A percentile compares a stretch with the other conserved stretches of the same genome.
Evolutionary conservation across 768 basidiomycete species (phyloP).

Genomic region (Macrolepiota dolichaula): DNA sequence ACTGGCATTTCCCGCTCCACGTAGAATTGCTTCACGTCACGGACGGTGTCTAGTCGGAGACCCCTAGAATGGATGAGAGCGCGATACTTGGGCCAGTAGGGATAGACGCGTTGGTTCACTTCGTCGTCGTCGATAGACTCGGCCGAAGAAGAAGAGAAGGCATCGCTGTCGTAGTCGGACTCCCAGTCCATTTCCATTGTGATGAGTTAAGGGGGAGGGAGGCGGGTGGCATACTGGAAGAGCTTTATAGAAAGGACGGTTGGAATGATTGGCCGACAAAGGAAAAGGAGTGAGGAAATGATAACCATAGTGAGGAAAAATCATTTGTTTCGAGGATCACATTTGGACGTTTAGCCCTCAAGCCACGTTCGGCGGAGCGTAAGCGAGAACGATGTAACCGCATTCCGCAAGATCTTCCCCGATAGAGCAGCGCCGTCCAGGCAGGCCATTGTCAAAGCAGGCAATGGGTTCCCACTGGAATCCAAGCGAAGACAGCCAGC

Average conservation of each 20-base stretch:
- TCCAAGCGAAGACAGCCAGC: constrained; percentile 12
- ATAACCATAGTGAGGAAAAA: constrained; percentile 27
- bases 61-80: constrained; percentile 45
- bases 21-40: constrained; percentile 64
- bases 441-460: constrained; percentile 16
- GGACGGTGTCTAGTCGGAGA: constrained; percentile 64
- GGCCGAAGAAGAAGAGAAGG: constrained; percentile 41
- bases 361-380: constrained; percentile 29
- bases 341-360: constrained; percentile 29
- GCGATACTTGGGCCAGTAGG: constrained; percentile 60
- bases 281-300: constrained; percentile 23
- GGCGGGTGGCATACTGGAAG: constrained; percentile 15
- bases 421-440: constrained; percentile 29
- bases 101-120: constrained; percentile 54
- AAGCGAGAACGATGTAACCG: constrained; percentile 19
- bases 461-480: constrained; percentile 31
- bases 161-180: constrained; percentile 24
- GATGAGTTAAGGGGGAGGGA: constrained; percentile 9
- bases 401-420: constrained; percentile 31
- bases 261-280: constrained; percentile 13
- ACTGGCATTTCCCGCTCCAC: constrained; percentile 16
- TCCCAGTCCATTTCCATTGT: constrained; percentile 21
- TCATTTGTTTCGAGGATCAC: constrained; percentile 23
- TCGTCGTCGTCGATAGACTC: constrained; percentile 55
- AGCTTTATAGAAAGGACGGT: constrained; percentile 10